phyloP scores from a whole-genome alignment of 371 early-diverging fungal genomes.

The Lichtheimia ramosa region DNA sequence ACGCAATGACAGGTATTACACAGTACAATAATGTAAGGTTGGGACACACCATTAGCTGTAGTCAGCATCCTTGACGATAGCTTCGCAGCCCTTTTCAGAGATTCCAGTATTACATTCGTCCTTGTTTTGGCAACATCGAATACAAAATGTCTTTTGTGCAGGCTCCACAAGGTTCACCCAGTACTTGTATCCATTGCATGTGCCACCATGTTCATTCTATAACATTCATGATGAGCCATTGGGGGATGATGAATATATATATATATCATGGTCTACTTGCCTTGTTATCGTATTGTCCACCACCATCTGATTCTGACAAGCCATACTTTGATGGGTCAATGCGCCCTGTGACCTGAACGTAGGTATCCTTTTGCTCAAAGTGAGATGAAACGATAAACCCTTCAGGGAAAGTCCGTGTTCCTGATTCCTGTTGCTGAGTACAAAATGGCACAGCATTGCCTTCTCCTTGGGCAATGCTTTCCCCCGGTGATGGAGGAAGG shows the following conservation, averaged over 20 bases:
- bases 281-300: conserved; percentile 44
- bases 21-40: too few species aligned
- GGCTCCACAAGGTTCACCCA: conserved; percentile 62
- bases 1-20: too few species aligned
- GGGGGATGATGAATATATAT: neutral
- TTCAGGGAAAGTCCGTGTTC: conserved; percentile 30
- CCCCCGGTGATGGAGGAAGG: conserved; percentile 39
- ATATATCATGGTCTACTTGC: neutral
- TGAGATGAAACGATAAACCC: conserved; percentile 49
- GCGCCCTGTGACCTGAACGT: conserved; percentile 48
- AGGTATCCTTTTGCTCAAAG: conserved; percentile 21
- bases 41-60: conserved; percentile 20
- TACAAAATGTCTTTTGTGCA: conserved; percentile 46
- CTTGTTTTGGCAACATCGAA: conserved; percentile 57
- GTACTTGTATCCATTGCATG: conserved; percentile 51
- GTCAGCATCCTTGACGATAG: conserved; percentile 48
- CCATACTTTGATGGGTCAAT: conserved; percentile 40
- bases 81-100: conserved; percentile 51
- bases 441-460: conserved; percentile 32
- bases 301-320: conserved; percentile 33
- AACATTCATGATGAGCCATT: neutral
- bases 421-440: conserved; percentile 16
- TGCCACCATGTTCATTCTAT: conserved; percentile 17
- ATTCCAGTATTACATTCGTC: conserved; percentile 48
- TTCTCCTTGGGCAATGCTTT: conserved; percentile 37